Base-by-base conservation (phyloP, 1,284 basidiomycete species). In the Moesziomyces sp. region DNA sequence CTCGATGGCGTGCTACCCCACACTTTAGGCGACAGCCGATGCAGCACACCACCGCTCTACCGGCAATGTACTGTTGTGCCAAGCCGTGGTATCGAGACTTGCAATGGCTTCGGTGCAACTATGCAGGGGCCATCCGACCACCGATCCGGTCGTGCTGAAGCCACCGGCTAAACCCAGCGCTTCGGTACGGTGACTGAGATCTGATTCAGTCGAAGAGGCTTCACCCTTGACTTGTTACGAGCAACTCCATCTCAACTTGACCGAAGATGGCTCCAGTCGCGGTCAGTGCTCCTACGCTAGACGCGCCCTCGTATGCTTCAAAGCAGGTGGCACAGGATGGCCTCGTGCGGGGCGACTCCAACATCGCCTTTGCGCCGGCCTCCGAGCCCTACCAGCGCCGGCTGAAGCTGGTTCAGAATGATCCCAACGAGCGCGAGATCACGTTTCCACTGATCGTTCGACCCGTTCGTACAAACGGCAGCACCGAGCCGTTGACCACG, bases 381-480 rank as follows among this genome's bases (percentile, higher is more conserved):
- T 43, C 54, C 8, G 58, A 61, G 46, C 65, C 59, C 1, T 68
- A 68, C 21, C 66, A 68, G 28, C 59, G 66, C 28, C 55, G 59
- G 28, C 58, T 68, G n/a, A 68, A 56, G 56, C 59, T 68, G 1
- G 40, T 56, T 5, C 47, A 62, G 35, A 52, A 48, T 46, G 42
- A 62, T n/a, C 42, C 59, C 11, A 43, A 55, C 40, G 59, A 62
- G 30, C 48, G 43, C 23, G 59, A 62, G 46, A 26, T 68, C 35
- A 68, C 56, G 4, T 68, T 68, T 48, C 59, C 66, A 5, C 54
- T 68, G 38, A 47, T 68, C 19, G 38, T 68, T 3, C 47, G 26
- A 3, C 65, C 65, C 0, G 50, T 33, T n/a, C 43, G 40, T 13
- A 26, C 52, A 5, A 46, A 44, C 43, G 38, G 38, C 38, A 46